A percentile compares a stretch with the other conserved stretches of the same genome.
Conservation (phyloP, 345 rosid genomes). For the Dipteronia sinensis region DNA sequence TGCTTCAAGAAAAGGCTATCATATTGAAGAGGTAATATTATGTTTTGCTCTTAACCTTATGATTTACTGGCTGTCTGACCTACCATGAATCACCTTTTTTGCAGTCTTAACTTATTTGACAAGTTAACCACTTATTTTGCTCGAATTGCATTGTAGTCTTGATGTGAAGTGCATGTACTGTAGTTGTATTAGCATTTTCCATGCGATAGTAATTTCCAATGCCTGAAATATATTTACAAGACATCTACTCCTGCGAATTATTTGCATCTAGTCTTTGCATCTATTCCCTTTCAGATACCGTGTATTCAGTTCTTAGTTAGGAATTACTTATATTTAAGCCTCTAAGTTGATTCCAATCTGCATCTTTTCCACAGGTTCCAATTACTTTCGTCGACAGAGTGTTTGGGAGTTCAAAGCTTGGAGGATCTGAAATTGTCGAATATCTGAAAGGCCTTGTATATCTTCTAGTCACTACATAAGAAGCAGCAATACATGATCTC, state of each 20-base stretch:
- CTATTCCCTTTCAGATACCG: too few relatives aligned
- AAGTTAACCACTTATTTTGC: not conserved
- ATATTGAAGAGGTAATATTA: slow-evolving; percentile 77
- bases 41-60: slow-evolving; percentile 13
- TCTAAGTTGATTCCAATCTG: not conserved
- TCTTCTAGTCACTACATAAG: slow-evolving; percentile 79
- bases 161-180: not conserved
- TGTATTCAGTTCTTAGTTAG: too few relatives aligned
- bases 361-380: slow-evolving; percentile 66
- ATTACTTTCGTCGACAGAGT: slow-evolving; percentile 93
- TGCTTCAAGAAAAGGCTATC: slow-evolving; percentile 86
- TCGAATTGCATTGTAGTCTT: not conserved
- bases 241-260: too few relatives aligned
- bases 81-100: not conserved
- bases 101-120: not conserved
- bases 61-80: not conserved
- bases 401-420: slow-evolving; percentile 94
- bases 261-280: too few relatives aligned
- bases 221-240: too few relatives aligned
- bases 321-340: not conserved
- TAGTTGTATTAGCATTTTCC: too few relatives aligned
- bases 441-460: slow-evolving; percentile 86
- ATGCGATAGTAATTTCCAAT: too few relatives aligned
- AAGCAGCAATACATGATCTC: not conserved
- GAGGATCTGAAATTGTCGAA: slow-evolving; percentile 96